Evolutionary conservation across 225 moss, liverwort and hornwort species (phyloP).

Genomic region (Antitrichia curtipendula): DNA sequence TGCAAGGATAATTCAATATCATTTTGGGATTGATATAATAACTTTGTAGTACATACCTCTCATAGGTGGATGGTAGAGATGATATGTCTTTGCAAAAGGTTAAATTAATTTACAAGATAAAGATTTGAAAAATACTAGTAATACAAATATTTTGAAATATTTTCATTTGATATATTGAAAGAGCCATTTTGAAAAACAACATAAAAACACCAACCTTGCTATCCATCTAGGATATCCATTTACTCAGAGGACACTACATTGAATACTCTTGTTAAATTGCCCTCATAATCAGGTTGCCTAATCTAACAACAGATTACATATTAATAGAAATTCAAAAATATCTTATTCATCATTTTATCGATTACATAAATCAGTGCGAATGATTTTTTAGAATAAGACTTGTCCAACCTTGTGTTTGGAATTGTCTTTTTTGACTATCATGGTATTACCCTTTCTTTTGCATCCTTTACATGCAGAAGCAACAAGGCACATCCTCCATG

Average conservation of each 20-base stretch:
- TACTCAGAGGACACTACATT: not conserved
- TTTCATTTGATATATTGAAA: not conserved
- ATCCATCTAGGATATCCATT: too few relatives aligned
- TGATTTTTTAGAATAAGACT: not conserved
- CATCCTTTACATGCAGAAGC: accelerated
- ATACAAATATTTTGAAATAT: not conserved
- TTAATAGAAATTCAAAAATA: not conserved
- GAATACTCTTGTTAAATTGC: accelerated
- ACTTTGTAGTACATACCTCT: not conserved
- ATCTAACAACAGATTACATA: too few relatives aligned
- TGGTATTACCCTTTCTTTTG: not conserved
- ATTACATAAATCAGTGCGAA: not conserved
- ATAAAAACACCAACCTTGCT: accelerated
- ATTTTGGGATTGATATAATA: not conserved
- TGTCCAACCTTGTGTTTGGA: accelerated
- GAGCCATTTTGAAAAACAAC: not conserved
- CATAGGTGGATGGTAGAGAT: not conserved
- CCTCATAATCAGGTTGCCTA: too few relatives aligned
- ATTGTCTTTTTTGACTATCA: not conserved
- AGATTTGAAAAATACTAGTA: too few relatives aligned
- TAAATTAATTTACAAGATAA: not conserved
- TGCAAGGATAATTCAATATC: not conserved
- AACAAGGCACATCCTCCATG: accelerated
- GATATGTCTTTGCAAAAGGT: not conserved
- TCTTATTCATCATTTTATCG: not conserved